phyloP scores from a whole-genome alignment of 129 eudicot species.

The Mikania micrantha region DNA sequence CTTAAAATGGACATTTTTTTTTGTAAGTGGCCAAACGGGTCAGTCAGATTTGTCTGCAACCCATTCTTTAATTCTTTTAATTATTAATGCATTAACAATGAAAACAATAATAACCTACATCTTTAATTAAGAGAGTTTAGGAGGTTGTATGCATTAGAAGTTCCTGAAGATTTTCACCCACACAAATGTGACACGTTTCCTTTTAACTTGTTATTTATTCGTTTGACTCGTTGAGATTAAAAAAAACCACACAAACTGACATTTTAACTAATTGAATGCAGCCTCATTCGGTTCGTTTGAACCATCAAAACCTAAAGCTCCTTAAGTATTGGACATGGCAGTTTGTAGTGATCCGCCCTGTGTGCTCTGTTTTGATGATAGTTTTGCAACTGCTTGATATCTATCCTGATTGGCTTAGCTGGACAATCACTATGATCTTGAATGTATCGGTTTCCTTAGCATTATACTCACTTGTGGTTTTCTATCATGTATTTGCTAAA shows the following conservation, averaged over 20 bases:
- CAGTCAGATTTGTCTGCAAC: too few relatives aligned
- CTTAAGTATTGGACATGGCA: conserved; percentile 95
- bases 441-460: conserved; percentile 91
- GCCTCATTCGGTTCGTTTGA: conserved; percentile 78
- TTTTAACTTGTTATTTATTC: not conserved
- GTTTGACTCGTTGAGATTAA: not conserved
- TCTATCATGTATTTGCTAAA: conserved; percentile 90
- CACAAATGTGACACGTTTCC: not conserved
- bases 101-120: not conserved
- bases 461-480: conserved; percentile 72
- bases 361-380: conserved; percentile 78
- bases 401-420: conserved; percentile 85
- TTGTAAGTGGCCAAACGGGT: not conserved
- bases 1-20: not conserved
- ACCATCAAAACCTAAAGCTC: conserved; percentile 71
- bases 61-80: not conserved
- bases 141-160: not conserved
- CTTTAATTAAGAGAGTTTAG: not conserved
- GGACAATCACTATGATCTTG: conserved; percentile 84
- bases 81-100: not conserved
- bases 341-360: conserved; percentile 87
- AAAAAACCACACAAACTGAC: conserved; percentile 14
- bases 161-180: not conserved
- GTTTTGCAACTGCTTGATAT: conserved; percentile 64
- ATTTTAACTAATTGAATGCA: conserved; percentile 33